Base-by-base conservation (phyloP, 495 filamentous ascomycete species). In the Annulohypoxylon moriforme region DNA sequence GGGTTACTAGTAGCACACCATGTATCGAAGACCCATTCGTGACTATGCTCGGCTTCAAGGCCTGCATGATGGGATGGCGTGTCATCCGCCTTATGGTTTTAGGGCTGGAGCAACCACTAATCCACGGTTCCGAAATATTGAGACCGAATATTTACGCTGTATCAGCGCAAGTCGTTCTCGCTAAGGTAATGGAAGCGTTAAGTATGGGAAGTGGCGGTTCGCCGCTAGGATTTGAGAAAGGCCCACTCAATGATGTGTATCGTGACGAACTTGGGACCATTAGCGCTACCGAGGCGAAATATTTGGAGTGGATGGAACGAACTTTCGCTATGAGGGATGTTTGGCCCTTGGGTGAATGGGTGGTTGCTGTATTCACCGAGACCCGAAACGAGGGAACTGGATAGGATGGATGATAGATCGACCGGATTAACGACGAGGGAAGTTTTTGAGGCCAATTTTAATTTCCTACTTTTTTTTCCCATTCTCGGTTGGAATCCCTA, bases 301-400 rank as follows among this genome's bases (percentile, higher is more conserved):
- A 50, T 22, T 22, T 50, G 18, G 18, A 22, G 46, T 50, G 46
- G 46, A 50, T 25, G 18, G 46, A 50, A 22, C 46, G 46, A 16
- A 50, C 46, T 20, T 50, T 50, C 18, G 46, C 46, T 4, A 50
- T 22, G 18, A 50, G 46, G 5, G 46, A 50, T 22, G 46, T 50
- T 11, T 50, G 46, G 46, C 46, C 46, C 9, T 25, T 50, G 2
- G 46, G 46, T 10, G 46, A 50, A 25, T 50, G 46, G 46, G 22
- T 50, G 9, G 46, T 50, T 50, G 46, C 46, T 50, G 46, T 50
- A 50, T 50, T 50, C 18, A 50, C 20, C 22, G 46, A 50, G 13
- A 20, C 46, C 6, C 46, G 46, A 11, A 5, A 4, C 4, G 46
- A 50, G 18, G 46, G 18, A 7, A 25, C 46, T 9, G 4, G 46